These are phyloP conservation scores for Mortierella claussenii DNA, from an alignment of 192 early-diverging fungal genomes.

Conservation along the genomic window DNA sequence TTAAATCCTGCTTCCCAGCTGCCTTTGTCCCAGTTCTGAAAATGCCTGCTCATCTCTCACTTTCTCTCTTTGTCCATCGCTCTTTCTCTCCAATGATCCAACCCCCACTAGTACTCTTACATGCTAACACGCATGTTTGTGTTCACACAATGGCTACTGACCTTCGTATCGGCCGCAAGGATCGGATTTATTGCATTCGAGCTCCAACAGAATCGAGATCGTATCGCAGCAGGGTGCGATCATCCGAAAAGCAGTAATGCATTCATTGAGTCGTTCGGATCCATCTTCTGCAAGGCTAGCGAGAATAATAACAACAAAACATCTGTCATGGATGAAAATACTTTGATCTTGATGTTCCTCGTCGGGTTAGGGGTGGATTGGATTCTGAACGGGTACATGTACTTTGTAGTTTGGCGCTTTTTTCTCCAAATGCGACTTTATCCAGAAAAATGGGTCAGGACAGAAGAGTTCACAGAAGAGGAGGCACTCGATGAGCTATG, in stretches of 20 bases:
- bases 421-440: constrained; percentile 20
- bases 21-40: background rate
- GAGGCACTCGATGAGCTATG: constrained; percentile 18
- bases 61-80: background rate
- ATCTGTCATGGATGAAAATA: constrained; percentile 6
- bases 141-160: constrained; percentile 25
- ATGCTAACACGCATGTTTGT: constrained; percentile 30
- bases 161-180: constrained; percentile 16
- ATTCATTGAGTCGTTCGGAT: background rate
- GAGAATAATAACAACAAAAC: no score
- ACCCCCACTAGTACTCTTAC: constrained; percentile 35
- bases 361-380: constrained; percentile 15
- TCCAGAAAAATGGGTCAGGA: constrained; percentile 10
- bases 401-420: constrained; percentile 29
- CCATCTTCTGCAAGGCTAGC: no score
- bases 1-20: background rate
- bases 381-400: constrained; percentile 27
- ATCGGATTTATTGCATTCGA: constrained; percentile 25
- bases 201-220: constrained; percentile 9
- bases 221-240: constrained; percentile 7
- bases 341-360: constrained; percentile 15
- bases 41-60: background rate
- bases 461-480: constrained; percentile 8
- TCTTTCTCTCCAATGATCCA: no score
- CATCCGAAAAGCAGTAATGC: background rate